phyloP scores from a whole-genome alignment of 2,329 filamentous ascomycete genomes.

The Blastomyces emzantsi region DNA sequence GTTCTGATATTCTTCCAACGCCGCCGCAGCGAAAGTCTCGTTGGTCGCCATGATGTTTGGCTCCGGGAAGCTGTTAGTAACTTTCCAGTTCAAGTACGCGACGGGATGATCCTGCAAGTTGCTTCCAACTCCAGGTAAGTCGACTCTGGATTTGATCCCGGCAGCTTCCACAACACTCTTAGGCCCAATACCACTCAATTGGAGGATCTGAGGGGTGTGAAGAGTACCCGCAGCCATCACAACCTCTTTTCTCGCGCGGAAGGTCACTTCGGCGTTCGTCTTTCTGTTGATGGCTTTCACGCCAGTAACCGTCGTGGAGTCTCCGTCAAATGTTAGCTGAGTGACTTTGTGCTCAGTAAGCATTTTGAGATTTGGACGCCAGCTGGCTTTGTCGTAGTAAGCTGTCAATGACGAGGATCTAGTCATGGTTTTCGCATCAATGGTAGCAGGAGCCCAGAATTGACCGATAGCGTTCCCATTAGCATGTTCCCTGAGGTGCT shows the following conservation, averaged over 20 bases:
- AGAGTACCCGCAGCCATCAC: slow-evolving; percentile 35
- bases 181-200: slow-evolving; percentile 41
- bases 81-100: slow-evolving; percentile 13
- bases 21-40: slow-evolving; percentile 15
- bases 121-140: slow-evolving; percentile 42
- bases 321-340: slow-evolving; percentile 13
- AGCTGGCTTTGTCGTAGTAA: slow-evolving; percentile 5
- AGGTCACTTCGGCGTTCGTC: slow-evolving; percentile 2
- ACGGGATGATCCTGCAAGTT: slow-evolving; percentile 21
- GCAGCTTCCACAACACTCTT: slow-evolving; percentile 28
- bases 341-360: slow-evolving; percentile 8
- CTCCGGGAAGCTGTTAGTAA: slow-evolving; percentile 8
- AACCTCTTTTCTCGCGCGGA: slow-evolving; percentile 25
- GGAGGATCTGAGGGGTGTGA: slow-evolving; percentile 39
- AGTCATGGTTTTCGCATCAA: slow-evolving; percentile 11
- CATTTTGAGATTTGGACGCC: slow-evolving; percentile 8
- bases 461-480: slow-evolving; percentile 8
- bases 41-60: slow-evolving; percentile 14
- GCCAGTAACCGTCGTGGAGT: background rate
- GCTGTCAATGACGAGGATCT: slow-evolving; percentile 11
- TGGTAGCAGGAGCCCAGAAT: slow-evolving; percentile 10
- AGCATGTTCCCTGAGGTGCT: slow-evolving; percentile 3
- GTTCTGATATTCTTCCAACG: slow-evolving; percentile 12
- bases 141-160: slow-evolving; percentile 32
- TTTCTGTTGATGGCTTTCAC: slow-evolving; percentile 19